Evolutionary conservation across 2,329 filamentous ascomycete species (phyloP).

Genomic region (Neonectria magnoliae): DNA sequence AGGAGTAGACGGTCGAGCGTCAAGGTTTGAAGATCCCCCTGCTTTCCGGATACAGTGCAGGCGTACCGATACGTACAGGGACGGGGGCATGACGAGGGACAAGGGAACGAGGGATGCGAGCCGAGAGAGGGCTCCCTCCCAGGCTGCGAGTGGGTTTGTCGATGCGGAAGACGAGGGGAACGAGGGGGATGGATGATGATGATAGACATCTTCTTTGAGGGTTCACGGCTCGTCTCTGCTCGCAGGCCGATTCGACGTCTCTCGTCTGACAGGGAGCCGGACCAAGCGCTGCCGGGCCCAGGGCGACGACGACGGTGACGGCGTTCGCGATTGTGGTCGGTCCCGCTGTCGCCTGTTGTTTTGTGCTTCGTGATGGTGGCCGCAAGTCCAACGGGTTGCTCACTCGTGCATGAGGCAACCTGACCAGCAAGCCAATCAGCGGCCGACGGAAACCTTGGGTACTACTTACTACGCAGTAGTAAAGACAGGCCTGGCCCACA

Average conservation of each 20-base stretch:
- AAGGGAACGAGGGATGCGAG: constrained; percentile 17
- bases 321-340: constrained; percentile 11
- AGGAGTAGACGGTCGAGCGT: constrained; percentile 27
- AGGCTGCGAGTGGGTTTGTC: constrained; percentile 12
- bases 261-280: background rate
- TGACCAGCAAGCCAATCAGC: constrained; percentile 32
- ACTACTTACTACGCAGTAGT: background rate
- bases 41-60: constrained; percentile 29
- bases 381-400: constrained; percentile 34
- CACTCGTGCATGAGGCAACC: constrained; percentile 43
- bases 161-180: constrained; percentile 2
- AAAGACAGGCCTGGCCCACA: constrained; percentile 26
- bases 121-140: constrained; percentile 25
- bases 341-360: constrained; percentile 29
- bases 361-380: constrained; percentile 34
- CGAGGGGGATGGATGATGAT: background rate
- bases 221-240: background rate
- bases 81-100: no score
- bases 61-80: background rate
- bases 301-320: background rate
- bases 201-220: background rate
- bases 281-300: background rate
- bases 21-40: constrained; percentile 41
- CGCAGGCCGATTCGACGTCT: background rate
- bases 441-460: constrained; percentile 29